These are phyloP conservation scores for Termitomyces heimii DNA, from an alignment of 768 basidiomycete genomes.

Conservation along the genomic window DNA sequence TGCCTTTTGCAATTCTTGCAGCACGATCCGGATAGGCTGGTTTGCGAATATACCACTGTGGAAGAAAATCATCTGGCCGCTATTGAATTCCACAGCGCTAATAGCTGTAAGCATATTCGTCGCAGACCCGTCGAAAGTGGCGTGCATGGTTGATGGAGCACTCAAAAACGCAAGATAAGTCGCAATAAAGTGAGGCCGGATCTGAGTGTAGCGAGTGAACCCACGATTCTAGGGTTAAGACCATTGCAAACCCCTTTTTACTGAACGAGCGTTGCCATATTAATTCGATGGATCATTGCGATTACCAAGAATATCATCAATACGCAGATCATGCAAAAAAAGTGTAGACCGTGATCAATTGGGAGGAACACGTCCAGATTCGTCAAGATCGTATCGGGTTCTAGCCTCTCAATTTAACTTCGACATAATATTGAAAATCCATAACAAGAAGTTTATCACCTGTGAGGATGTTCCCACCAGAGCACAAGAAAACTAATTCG, in stretches of 20 bases:
- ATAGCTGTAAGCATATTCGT: not conserved
- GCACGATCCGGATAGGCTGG: slow-evolving; percentile 42
- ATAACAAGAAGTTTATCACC: not conserved
- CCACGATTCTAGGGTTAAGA: not conserved
- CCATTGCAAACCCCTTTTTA: not conserved
- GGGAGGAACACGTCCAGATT: not conserved
- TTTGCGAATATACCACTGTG: slow-evolving; percentile 42
- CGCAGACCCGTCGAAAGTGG: not conserved
- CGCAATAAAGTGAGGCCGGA: not conserved
- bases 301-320: not conserved
- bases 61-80: not conserved
- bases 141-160: not conserved
- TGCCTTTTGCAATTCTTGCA: slow-evolving; percentile 61
- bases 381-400: not conserved
- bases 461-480: not conserved
- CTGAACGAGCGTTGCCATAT: not conserved
- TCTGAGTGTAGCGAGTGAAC: not conserved
- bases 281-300: not conserved
- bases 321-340: not conserved
- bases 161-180: not conserved
- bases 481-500: not conserved
- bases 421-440: not conserved
- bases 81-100: not conserved
- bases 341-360: not conserved
- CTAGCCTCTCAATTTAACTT: not conserved